A percentile compares a stretch with the other conserved stretches of the same genome.
phyloP scores from a whole-genome alignment of 2,329 filamentous ascomycete species.

The Calonectria multiphialidica region DNA sequence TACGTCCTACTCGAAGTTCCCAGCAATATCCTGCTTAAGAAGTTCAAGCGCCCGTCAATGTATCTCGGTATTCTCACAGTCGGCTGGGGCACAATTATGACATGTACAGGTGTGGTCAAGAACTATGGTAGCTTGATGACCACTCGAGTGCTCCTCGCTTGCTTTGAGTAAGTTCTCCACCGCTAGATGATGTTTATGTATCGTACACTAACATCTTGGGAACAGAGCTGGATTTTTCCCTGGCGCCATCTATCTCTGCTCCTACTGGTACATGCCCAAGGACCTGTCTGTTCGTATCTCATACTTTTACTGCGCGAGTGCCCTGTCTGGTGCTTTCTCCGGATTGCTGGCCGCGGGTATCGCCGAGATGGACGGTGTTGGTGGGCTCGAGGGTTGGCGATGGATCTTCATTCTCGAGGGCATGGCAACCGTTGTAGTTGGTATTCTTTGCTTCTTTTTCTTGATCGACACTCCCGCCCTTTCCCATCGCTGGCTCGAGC shows the following conservation, averaged over 20 bases:
- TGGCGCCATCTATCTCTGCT: conserved; percentile 79
- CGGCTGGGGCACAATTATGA: conserved; percentile 75
- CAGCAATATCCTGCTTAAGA: conserved; percentile 44
- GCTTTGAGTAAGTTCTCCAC: conserved; percentile 63
- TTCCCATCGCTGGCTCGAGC: conserved; percentile 48
- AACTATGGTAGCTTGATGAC: conserved; percentile 72
- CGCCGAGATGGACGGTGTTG: conserved; percentile 72
- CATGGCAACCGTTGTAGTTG: conserved; percentile 50
- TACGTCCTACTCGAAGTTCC: conserved; percentile 42
- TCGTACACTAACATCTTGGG: conserved; percentile 2
- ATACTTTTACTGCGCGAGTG: conserved; percentile 83
- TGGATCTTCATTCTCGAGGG: conserved; percentile 46
- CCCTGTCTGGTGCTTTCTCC: conserved; percentile 79
- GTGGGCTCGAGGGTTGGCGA: conserved; percentile 51
- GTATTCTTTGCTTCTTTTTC: conserved; percentile 57
- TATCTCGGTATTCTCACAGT: conserved; percentile 45
- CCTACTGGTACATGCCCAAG: conserved; percentile 81
- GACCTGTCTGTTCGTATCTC: conserved; percentile 81
- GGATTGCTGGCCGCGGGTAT: conserved; percentile 78
- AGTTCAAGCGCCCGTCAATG: conserved; percentile 37
- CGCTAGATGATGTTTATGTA: background rate
- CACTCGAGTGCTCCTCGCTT: conserved; percentile 73
- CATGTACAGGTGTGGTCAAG: conserved; percentile 70
- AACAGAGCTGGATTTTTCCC: conserved; percentile 73
- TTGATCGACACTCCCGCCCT: conserved; percentile 56